phyloP scores from a whole-genome alignment of 257 asterid genomes.

The Solanum sitiens region DNA sequence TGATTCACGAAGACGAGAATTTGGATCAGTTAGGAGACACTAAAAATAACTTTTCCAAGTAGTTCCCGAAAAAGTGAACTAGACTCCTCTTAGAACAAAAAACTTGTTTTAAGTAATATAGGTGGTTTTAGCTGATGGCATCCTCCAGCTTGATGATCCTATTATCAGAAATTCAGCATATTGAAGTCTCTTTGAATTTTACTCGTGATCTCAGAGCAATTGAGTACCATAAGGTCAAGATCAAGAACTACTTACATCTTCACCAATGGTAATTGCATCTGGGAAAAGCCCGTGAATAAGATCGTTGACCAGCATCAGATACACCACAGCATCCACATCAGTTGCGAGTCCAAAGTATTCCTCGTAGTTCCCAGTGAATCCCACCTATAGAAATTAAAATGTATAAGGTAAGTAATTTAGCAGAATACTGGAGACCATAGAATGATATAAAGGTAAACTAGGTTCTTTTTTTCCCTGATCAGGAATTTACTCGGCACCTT shows the following conservation, averaged over 20 bases:
- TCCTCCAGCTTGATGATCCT: neutral
- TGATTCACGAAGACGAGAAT: neutral
- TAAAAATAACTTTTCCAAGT: neutral
- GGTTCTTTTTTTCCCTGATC: neutral
- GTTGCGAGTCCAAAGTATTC: slow-evolving; percentile 84
- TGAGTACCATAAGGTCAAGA: neutral
- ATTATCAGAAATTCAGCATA: neutral
- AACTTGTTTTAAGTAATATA: neutral
- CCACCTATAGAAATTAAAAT: slow-evolving; percentile 38
- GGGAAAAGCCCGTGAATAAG: slow-evolving; percentile 92
- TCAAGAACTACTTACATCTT: slow-evolving; percentile 64
- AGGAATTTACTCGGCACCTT: neutral
- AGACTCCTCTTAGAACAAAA: neutral
- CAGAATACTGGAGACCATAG: neutral
- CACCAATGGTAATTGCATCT: slow-evolving; percentile 75
- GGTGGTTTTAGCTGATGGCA: neutral
- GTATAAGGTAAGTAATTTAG: neutral
- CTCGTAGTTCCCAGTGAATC: slow-evolving; percentile 82
- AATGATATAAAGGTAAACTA: neutral
- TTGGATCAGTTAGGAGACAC: neutral
- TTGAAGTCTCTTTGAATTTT: neutral
- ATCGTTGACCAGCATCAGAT: slow-evolving; percentile 93
- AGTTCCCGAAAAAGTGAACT: neutral
- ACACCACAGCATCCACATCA: slow-evolving; percentile 95
- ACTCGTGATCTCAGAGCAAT: neutral